Percentiles rank a stretch among this genome's conserved stretches.
Evolutionary conservation across 75 land plant species (phyloP).

Genomic region (Azolla pinnata): DNA sequence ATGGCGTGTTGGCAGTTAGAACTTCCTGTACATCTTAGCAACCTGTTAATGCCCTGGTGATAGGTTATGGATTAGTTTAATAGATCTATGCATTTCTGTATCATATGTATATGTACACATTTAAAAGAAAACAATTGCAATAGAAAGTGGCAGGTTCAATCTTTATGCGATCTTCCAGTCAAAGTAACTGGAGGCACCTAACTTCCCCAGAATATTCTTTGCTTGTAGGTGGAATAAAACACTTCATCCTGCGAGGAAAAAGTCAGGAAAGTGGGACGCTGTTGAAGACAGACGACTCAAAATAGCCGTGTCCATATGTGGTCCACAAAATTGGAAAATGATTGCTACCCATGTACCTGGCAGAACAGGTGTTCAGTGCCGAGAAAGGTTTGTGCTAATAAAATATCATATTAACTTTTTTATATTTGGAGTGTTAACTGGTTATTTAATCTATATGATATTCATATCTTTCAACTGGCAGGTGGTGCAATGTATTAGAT

Average conservation of each 20-base stretch:
- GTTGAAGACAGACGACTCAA: conserved; percentile 82
- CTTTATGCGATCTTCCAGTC: background rate
- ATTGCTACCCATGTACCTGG: conserved; percentile 79
- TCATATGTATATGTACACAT: background rate
- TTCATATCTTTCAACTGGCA: conserved; percentile 20
- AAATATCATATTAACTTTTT: background rate
- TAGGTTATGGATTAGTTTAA: too few species aligned
- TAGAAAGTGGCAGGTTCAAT: too few species aligned
- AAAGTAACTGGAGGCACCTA: background rate
- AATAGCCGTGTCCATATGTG: conserved; percentile 69
- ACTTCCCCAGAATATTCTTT: conserved; percentile 1
- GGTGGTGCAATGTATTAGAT: conserved; percentile 86
- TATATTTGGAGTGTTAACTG: background rate
- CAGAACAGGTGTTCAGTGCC: conserved; percentile 75
- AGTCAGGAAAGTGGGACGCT: conserved; percentile 58
- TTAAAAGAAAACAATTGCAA: background rate
- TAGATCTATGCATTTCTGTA: too few species aligned
- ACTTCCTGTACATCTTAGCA: too few species aligned
- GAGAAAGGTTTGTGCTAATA: conserved; percentile 91
- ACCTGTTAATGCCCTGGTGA: too few species aligned
- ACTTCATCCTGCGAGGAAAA: conserved; percentile 49
- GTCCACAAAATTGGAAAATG: conserved; percentile 64
- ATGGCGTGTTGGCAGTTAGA: too few species aligned
- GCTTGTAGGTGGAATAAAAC: conserved; percentile 58
- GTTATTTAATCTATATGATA: background rate